Base-by-base conservation (phyloP, 495 filamentous ascomycete species). In the Tuber calosporum region DNA sequence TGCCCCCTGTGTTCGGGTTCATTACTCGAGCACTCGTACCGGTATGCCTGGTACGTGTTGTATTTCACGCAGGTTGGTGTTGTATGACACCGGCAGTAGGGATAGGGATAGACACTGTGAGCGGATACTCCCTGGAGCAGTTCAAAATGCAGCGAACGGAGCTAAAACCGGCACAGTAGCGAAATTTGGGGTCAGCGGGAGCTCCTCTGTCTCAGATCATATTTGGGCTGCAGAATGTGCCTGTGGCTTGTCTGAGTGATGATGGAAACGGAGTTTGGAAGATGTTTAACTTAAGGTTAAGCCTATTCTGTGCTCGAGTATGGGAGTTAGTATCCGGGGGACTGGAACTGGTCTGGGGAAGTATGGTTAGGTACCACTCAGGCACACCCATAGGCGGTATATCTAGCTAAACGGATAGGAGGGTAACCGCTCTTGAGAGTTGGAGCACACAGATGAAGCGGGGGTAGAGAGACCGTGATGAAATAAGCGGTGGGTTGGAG, bases 131-230 rank as follows among this genome's bases (percentile, higher is more conserved):
- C 53, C 11, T 34, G 53, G 53, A 4, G 53, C 1, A 34, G 13
- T 62, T 62, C 2, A 30, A 34, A 62, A 62, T 19, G 53, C 11
- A 17, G 13, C 26, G 26, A 17, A 19, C 3, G 53, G 53, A 62
- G 30, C 53, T 62, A 62, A 62, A 62, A 30, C 53, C 53, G 53
- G n/a, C n/a, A n/a, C n/a, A n/a, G 53, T 62, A 62, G 53, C 53
- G 53, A 62, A 62, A 62, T 30, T 34, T 62, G 17, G 15, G 15
- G 53, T 13, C 5, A 34, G 53, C 26, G 53, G 19, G 53, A 13
- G 53, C 53, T 34, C 53, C 53, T 62, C 30, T 34, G 53, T 62
- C 53, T 62, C 53, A 15, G 53, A 34, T 62, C 19, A 17, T 62
- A 62, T 30, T 62, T 34, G 53, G 53, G 30, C 53, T 62, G 53